Evolutionary conservation across 2,329 filamentous ascomycete genomes (phyloP).

Genomic region (Dothideomycetidae sp.): DNA sequence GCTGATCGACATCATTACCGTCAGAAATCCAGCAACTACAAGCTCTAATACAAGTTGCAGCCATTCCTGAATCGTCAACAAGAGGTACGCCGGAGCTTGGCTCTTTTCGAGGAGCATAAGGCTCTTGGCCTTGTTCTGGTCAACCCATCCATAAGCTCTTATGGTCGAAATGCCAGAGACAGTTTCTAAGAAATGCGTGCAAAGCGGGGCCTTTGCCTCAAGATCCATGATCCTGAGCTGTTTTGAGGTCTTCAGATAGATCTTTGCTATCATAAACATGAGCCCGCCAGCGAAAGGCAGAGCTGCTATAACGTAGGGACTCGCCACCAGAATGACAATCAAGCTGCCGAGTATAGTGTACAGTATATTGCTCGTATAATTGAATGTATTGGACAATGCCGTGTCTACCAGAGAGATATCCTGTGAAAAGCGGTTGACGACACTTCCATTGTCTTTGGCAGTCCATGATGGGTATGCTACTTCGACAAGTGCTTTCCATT

Average conservation of each 20-base stretch:
- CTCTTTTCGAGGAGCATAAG: conserved; percentile 25
- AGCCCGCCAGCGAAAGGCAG: conserved; percentile 21
- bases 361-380: conserved; percentile 9
- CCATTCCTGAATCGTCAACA: conserved; percentile 18
- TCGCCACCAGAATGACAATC: conserved; percentile 22
- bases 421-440: conserved; percentile 32
- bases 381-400: conserved; percentile 19
- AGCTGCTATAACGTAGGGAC: conserved; percentile 26
- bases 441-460: conserved; percentile 9
- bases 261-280: conserved; percentile 30
- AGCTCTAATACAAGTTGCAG: conserved; percentile 9
- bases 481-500: conserved; percentile 10
- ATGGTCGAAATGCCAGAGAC: conserved; percentile 36
- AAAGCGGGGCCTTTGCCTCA: conserved; percentile 37
- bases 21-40: conserved; percentile 13
- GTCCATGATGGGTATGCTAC: conserved; percentile 10
- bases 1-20: conserved; percentile 20
- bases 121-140: conserved; percentile 25
- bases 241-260: conserved; percentile 35
- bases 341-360: conserved; percentile 4
- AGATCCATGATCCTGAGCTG: conserved; percentile 40
- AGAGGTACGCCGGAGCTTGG: conserved; percentile 32
- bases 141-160: conserved; percentile 37
- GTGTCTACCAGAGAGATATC: conserved; percentile 35
- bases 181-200: conserved; percentile 39